Evolutionary conservation across 2,329 filamentous ascomycete genomes (phyloP), one percentile per base, ranked within the genome.

Genomic region (Fusarium chuoi): DNA sequence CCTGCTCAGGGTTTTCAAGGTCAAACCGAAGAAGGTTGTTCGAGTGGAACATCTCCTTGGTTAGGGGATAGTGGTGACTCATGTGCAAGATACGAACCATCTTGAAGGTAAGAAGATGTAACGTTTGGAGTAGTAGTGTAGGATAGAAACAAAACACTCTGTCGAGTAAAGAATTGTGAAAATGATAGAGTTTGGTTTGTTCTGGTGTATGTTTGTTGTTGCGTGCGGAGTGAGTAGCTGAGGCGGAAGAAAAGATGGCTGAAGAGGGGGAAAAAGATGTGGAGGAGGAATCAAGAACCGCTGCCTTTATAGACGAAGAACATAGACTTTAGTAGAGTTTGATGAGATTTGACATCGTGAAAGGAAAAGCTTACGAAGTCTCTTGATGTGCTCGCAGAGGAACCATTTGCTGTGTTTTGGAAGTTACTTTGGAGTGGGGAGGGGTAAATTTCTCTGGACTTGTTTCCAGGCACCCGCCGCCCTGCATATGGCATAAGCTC

Each of bases 361-460:
- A 58, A 22, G 51, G 49, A 15, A 33, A 28, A 42, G 56, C 62
- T 55, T 62, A 71, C 67, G 46, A 62, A 71, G 62, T 70, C 30
- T 45, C 30, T 36, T 33, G 54, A 56, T n/a, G 54, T 24, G 45
- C 48, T 28, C 18, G 30, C 35, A n/a, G 11, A 44, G n/a, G 13
- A 22, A 10, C 57, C 42, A 28, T 36, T 41, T 20, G 35, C 26
- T n/a, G 52, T 38, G 41, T 45, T 33, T 26, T 22, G n/a, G 22
- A 38, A 24, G 33, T 36, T 22, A 54, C 24, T 22, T 39, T 30
- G 41, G 22, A 49, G 38, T 28, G 48, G 56, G 58, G 45, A 28
- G 24, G 42, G 33, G 28, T 45, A 42, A 39, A 10, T 45, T 35
- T 62, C 42, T 24, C 41, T 26, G 18, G 51, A 41, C 22, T 44